Conservation (phyloP, 306 rosid genomes). For the Fagus sylvatica region DNA sequence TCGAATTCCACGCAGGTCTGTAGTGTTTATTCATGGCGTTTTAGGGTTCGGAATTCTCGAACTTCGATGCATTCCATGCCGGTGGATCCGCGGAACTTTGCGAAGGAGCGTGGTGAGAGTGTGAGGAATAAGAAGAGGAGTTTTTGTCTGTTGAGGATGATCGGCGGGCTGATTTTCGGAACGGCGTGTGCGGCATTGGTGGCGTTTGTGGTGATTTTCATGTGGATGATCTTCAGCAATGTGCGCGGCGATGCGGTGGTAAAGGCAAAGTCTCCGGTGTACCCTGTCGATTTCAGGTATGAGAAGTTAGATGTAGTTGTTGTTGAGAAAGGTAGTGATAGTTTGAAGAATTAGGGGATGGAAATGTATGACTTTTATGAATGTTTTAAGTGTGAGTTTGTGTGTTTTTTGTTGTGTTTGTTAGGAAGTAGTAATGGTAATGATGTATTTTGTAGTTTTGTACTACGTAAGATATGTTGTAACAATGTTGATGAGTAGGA, state of each 20-base stretch:
- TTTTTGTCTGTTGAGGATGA: slow-evolving; percentile 12
- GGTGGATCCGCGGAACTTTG: slow-evolving; percentile 30
- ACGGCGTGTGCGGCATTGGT: slow-evolving; percentile 42
- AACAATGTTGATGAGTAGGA: too few species aligned
- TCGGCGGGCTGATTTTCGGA: slow-evolving; percentile 39
- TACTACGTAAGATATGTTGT: too few species aligned
- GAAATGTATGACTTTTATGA: background rate
- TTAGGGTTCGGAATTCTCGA: slow-evolving; percentile 24
- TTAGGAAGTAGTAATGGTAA: too few species aligned
- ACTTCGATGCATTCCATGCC: slow-evolving; percentile 46
- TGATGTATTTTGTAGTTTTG: too few species aligned
- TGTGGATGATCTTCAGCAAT: slow-evolving; percentile 35
- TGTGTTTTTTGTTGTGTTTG: too few species aligned
- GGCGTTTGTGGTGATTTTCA: slow-evolving; percentile 38
- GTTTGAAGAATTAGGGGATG: slow-evolving; percentile 5
- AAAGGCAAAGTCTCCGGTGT: slow-evolving; percentile 10
- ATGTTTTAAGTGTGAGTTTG: background rate
- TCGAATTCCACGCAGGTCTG: slow-evolving; percentile 23
- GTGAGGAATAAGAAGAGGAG: slow-evolving; percentile 1
- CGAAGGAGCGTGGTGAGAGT: slow-evolving; percentile 10
- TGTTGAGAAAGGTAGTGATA: slow-evolving; percentile 31
- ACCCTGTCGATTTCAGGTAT: slow-evolving; percentile 34
- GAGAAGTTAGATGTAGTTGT: slow-evolving; percentile 40
- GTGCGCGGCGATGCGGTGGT: background rate
- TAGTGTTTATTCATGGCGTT: slow-evolving; percentile 42